These are phyloP conservation scores for Mycena latifolia DNA, from an alignment of 768 basidiomycete species.

Conservation along the genomic window DNA sequence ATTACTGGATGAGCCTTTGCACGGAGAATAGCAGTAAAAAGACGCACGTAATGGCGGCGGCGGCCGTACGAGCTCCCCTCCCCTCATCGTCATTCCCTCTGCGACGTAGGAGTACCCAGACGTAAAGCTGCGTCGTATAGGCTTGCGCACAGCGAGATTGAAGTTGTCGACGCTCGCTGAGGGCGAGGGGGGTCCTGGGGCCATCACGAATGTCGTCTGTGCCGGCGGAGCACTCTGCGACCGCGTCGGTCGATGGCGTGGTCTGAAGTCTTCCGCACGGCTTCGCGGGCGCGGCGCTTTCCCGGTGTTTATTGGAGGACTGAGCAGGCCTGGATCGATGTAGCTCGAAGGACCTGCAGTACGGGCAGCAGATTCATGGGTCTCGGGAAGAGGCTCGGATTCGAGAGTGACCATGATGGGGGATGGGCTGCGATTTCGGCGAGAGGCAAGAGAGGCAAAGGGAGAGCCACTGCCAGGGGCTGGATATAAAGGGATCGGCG, in stretches of 20 bases:
- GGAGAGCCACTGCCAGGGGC: constrained; percentile 36
- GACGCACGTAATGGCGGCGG: constrained; percentile 74
- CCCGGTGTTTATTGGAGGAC: constrained; percentile 64
- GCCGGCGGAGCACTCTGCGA: constrained; percentile 60
- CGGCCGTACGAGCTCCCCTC: constrained; percentile 67
- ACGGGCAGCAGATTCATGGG: constrained; percentile 35
- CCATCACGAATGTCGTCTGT: constrained; percentile 23
- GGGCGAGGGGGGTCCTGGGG: constrained; percentile 10
- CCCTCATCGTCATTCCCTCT: constrained; percentile 44
- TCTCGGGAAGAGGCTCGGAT: constrained; percentile 26
- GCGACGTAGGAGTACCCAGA: constrained; percentile 30
- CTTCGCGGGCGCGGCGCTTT: constrained; percentile 44
- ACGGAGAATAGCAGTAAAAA: background rate
- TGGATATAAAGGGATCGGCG: constrained; percentile 60
- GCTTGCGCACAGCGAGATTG: constrained; percentile 21
- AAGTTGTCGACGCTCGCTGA: constrained; percentile 44
- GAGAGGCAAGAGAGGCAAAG: constrained; percentile 35
- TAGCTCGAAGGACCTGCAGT: constrained; percentile 32
- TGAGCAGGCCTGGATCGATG: constrained; percentile 53
- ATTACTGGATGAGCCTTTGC: constrained; percentile 10
- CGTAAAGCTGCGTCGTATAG: constrained; percentile 45
- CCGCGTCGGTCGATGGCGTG: constrained; percentile 57
- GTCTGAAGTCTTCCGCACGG: constrained; percentile 29
- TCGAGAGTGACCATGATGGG: constrained; percentile 58
- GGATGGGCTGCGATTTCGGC: constrained; percentile 34